These are phyloP conservation scores for Melanopsichium pennsylvanicum DNA, from an alignment of 1,284 basidiomycete species.

Conservation along the genomic window DNA sequence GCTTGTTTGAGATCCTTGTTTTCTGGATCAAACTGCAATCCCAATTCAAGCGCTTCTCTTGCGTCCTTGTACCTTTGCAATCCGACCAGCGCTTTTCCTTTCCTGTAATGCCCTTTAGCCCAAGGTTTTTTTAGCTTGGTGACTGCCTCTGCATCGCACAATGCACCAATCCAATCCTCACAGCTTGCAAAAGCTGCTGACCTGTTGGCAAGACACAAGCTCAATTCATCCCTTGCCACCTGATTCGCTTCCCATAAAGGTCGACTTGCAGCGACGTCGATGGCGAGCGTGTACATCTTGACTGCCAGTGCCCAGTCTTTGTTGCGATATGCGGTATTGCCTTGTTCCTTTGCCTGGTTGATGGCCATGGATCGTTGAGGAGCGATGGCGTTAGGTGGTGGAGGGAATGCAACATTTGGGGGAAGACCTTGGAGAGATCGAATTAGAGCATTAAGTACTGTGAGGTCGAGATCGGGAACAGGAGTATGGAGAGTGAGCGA, in stretches of 20 bases:
- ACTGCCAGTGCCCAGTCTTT: constrained; percentile 77
- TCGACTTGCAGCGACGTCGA: constrained; percentile 80
- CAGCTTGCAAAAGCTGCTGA: constrained; percentile 83
- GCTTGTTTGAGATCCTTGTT: constrained; percentile 68
- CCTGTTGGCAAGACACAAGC: constrained; percentile 87
- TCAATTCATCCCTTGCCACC: constrained; percentile 86
- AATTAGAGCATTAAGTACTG: constrained; percentile 63
- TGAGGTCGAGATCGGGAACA: constrained; percentile 52
- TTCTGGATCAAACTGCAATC: constrained; percentile 86
- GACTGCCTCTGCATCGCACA: constrained; percentile 90
- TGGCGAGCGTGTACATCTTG: constrained; percentile 82
- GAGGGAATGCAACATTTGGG: constrained; percentile 60
- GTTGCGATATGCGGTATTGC: constrained; percentile 58
- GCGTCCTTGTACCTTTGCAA: constrained; percentile 79
- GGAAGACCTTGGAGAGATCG: constrained; percentile 57
- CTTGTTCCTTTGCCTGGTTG: constrained; percentile 62
- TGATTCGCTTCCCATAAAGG: constrained; percentile 88
- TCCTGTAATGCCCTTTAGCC: constrained; percentile 95
- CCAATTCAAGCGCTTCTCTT: constrained; percentile 80
- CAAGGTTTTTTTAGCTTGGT: constrained; percentile 83
- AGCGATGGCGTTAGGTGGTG: constrained; percentile 63
- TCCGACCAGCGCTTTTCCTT: constrained; percentile 84
- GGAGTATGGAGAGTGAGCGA: constrained; percentile 32
- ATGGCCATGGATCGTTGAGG: constrained; percentile 59
- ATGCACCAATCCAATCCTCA: constrained; percentile 79